A percentile compares a stretch with the other conserved stretches of the same genome.
Conservation (phyloP, 257 asterid species). For the Ophiorrhiza pumila region DNA sequence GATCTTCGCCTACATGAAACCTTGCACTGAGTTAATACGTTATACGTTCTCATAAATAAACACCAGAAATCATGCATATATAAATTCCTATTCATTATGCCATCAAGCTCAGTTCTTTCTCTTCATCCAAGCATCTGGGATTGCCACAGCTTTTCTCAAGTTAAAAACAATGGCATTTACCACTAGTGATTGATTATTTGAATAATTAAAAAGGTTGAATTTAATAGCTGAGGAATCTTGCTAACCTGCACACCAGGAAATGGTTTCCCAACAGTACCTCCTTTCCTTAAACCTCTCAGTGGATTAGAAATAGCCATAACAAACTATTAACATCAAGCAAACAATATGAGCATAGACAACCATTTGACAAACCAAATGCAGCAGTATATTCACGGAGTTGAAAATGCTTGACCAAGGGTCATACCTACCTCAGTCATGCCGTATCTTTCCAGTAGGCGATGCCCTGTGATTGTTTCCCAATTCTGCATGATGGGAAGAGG, state of each 20-base stretch:
- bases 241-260: conserved; percentile 92
- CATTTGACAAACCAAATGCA: neutral
- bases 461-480: conserved; percentile 93
- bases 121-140: neutral
- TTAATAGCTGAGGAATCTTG: neutral
- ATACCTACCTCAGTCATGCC: conserved; percentile 94
- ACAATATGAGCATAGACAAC: conserved; percentile 13
- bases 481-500: conserved; percentile 96
- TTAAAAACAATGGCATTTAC: neutral
- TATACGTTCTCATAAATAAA: neutral
- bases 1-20: conserved; percentile 69
- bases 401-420: conserved; percentile 1
- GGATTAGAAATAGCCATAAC: conserved; percentile 97
- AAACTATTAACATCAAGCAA: conserved; percentile 47
- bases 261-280: conserved; percentile 93
- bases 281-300: conserved; percentile 70
- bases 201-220: neutral
- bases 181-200: neutral
- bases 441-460: conserved; percentile 79
- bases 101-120: conserved; percentile 1
- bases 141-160: neutral
- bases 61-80: neutral
- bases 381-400: neutral
- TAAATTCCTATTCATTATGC: neutral
- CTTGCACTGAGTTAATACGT: conserved; percentile 12